Conservation (phyloP, 495 filamentous ascomycete species). For the Staphylotrichum longicolle region DNA sequence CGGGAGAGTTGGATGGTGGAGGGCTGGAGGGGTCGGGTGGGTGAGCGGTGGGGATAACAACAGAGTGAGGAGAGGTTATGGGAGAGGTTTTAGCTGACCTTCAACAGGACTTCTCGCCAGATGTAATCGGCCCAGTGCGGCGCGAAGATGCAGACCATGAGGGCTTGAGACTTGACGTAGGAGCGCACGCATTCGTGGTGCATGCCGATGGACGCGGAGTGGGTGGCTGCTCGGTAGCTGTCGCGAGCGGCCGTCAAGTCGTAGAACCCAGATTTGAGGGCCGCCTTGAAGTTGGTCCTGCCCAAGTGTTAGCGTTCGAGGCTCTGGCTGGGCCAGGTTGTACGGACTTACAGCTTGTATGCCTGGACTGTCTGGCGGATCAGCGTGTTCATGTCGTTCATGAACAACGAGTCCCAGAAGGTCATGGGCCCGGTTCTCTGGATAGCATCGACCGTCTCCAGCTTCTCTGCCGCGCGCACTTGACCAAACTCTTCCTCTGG, state of each 20-base stretch:
- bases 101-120: slow-evolving; percentile 79
- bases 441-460: slow-evolving; percentile 8
- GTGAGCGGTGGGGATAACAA: neutral
- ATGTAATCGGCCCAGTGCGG: slow-evolving; percentile 93
- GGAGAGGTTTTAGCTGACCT: slow-evolving; percentile 32
- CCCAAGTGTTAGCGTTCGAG: slow-evolving; percentile 6
- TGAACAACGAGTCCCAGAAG: slow-evolving; percentile 81
- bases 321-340: neutral
- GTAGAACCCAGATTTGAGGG: slow-evolving; percentile 81
- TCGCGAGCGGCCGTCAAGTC: slow-evolving; percentile 81
- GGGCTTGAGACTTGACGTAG: slow-evolving; percentile 64
- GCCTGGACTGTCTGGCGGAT: slow-evolving; percentile 64
- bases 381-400: slow-evolving; percentile 81
- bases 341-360: slow-evolving; percentile 50
- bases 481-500: slow-evolving; percentile 58
- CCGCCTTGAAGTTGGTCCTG: slow-evolving; percentile 75
- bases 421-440: slow-evolving; percentile 39
- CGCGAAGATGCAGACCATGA: slow-evolving; percentile 58
- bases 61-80: neutral
- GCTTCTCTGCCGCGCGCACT: slow-evolving; percentile 8
- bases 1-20: slow-evolving; percentile 69
- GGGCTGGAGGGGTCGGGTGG: slow-evolving; percentile 40
- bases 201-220: slow-evolving; percentile 66
- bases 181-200: slow-evolving; percentile 66
- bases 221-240: slow-evolving; percentile 72